Evolutionary conservation across 2,329 filamentous ascomycete genomes (phyloP).

Genomic region (Atkinsonella texensis): DNA sequence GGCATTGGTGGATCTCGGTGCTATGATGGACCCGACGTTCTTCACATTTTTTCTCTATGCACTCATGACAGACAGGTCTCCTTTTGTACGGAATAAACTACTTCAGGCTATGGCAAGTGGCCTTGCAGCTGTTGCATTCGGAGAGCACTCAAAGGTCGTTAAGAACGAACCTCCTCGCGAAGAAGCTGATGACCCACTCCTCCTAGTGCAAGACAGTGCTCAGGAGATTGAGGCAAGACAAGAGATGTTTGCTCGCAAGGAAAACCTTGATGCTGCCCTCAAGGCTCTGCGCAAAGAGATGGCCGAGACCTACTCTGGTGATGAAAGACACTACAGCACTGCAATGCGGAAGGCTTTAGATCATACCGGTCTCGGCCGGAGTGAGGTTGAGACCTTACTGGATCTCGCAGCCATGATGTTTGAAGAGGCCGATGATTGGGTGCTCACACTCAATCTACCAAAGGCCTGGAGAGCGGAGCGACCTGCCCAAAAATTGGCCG

Average conservation of each 20-base stretch:
- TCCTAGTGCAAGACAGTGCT: conserved; percentile 31
- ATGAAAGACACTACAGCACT: conserved; percentile 27
- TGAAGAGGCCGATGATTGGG: conserved; percentile 30
- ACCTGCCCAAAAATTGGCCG: conserved; percentile 21
- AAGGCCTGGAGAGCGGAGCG: conserved; percentile 29
- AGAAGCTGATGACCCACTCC: conserved; percentile 22
- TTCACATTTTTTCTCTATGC: conserved; percentile 45
- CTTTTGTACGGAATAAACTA: conserved; percentile 47
- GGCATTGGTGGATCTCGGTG: conserved; percentile 50
- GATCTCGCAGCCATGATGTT: conserved; percentile 36
- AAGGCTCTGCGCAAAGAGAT: conserved; percentile 31
- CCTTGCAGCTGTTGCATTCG: conserved; percentile 51
- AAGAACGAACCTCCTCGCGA: conserved; percentile 26
- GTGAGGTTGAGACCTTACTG: conserved; percentile 29
- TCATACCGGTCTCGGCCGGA: conserved; percentile 25
- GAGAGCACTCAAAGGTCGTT: conserved; percentile 39
- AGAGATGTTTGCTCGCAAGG: conserved; percentile 52
- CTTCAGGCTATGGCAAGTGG: conserved; percentile 48
- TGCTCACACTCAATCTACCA: conserved; percentile 28
- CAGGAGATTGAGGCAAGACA: conserved; percentile 44
- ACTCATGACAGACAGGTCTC: conserved; percentile 50
- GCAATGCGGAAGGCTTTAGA: conserved; percentile 32
- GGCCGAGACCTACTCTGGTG: conserved; percentile 27
- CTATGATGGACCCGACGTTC: conserved; percentile 41
- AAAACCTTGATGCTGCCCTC: conserved; percentile 47